A percentile compares a stretch with the other conserved stretches of the same genome.
Conservation (phyloP, 495 filamentous ascomycete genomes). For the Venustampulla echinocandica region DNA sequence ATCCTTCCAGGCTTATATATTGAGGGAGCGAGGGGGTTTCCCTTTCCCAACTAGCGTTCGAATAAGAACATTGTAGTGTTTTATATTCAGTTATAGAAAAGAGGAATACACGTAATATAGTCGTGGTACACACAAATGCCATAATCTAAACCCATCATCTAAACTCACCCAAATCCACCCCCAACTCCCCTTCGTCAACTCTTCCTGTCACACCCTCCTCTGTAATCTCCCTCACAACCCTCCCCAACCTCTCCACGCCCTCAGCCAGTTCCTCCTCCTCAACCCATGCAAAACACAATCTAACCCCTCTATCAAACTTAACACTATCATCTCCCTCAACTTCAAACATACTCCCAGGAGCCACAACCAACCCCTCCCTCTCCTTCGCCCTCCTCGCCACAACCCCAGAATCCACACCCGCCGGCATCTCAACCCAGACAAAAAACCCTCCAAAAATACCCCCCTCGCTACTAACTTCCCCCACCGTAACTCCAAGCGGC, state of each 20-base stretch:
- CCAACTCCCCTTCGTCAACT: not conserved
- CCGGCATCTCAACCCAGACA: conserved; percentile 63
- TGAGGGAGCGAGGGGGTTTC: too few species aligned
- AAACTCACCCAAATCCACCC: conserved; percentile 13
- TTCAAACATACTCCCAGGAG: conserved; percentile 56
- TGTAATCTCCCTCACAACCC: conserved; percentile 27
- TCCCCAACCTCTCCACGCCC: conserved; percentile 54
- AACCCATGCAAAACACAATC: conserved; percentile 73
- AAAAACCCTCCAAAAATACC: conserved; percentile 66
- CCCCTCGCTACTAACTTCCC: conserved; percentile 16
- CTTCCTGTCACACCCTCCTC: not conserved
- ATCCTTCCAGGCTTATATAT: too few species aligned
- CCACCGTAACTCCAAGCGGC: conserved; percentile 47
- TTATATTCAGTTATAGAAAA: too few species aligned
- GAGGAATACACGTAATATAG: too few species aligned
- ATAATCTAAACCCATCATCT: conserved; percentile 4
- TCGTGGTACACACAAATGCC: not conserved
- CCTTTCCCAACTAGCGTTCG: too few species aligned
- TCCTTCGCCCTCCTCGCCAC: conserved; percentile 48
- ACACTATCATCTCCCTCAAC: conserved; percentile 47
- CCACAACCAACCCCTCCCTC: conserved; percentile 55
- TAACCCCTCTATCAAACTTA: conserved; percentile 45
- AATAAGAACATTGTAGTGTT: too few species aligned
- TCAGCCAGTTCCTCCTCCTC: conserved; percentile 57
- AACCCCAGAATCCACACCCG: conserved; percentile 37